Base-by-base conservation (phyloP, 1,139 yeast species). In the Hansenula sp. region DNA sequence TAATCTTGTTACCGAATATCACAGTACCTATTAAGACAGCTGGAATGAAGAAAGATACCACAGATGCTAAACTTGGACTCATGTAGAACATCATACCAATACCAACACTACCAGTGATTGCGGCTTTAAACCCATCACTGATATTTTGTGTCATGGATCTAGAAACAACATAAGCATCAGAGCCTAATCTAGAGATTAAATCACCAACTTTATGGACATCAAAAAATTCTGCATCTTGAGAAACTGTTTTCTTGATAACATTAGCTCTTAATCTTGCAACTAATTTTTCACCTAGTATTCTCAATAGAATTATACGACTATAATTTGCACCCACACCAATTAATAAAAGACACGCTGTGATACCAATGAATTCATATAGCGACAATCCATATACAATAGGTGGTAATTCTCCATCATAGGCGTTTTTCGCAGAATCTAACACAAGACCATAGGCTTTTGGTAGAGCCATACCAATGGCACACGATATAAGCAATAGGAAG, bases 131-230 rank as follows among this genome's bases (percentile, higher is more conserved):
- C 21, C 97, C 98, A 60, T 92, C 97, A 35, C 95, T 84, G 32
- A 92, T 76, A 59, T 89, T 89, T 45, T 87, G 94, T 33, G 97
- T 88, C 50, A 92, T 75, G 1, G 96, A 81, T 50, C 86, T 76
- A 9, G 96, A 79, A 14, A 92, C 96, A 34, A 92, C 83, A 56
- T 85, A 90, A 1, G 97, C 90, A 60, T 92, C 98, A 33, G 87
- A 80, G 20, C 95, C 81, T 30, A 92, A 67, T 46, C 97, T 69
- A 6, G 96, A 87, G 37, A 92, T 88, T 57, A 92, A 70, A 59
- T 92, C 98, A 32, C 97, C 98, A 1, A 90, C 95, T 56, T 92
- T 82, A 46, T 94, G 90, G 17, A 85, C 81, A 57, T 92, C 97
- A 57, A 86, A 92, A 59, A 92, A 92, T 59, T 86, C 92, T 42